Conservation (phyloP, 176 grass and related monocot species). For the Dendrocalamus sinicus region DNA sequence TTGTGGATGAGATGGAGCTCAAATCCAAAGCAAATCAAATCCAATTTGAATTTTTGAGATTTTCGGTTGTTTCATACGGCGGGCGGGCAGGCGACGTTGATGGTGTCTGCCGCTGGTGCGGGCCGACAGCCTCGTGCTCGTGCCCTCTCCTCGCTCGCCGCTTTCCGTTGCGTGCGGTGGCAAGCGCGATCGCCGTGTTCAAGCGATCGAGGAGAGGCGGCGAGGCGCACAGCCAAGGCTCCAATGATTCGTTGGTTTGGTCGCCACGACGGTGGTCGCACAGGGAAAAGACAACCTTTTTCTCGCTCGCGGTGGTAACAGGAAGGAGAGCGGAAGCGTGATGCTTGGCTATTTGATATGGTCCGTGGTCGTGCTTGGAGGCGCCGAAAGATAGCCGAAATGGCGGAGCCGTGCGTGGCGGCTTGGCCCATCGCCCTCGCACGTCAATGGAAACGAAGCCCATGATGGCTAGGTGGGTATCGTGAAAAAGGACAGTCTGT, state of each 20-base stretch:
- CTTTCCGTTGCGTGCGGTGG: slow-evolving; percentile 9
- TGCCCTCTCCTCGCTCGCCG: background rate
- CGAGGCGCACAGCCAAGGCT: slow-evolving; percentile 10
- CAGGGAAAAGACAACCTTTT: background rate
- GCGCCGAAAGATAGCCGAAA: background rate
- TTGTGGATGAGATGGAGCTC: no score
- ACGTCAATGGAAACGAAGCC: background rate
- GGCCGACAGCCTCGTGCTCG: slow-evolving; percentile 33
- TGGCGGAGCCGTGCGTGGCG: no score
- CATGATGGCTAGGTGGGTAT: background rate
- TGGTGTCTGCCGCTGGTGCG: slow-evolving; percentile 6
- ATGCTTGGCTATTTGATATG: background rate
- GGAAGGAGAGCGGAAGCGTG: background rate
- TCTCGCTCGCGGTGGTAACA: background rate
- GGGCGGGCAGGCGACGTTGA: slow-evolving; percentile 12
- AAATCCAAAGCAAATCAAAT: no score
- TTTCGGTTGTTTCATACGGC: no score
- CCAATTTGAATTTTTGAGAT: no score
- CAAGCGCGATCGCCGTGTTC: slow-evolving; percentile 10
- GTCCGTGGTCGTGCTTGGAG: background rate
- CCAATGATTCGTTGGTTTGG: slow-evolving; percentile 33
- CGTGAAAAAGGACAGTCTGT: background rate
- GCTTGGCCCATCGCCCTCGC: background rate
- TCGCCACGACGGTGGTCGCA: slow-evolving; percentile 36
- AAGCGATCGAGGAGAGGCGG: background rate